Evolutionary conservation across 2,329 filamentous ascomycete genomes (phyloP), one percentile per base, ranked within the genome.

Genomic region (Ophiostoma montium): DNA sequence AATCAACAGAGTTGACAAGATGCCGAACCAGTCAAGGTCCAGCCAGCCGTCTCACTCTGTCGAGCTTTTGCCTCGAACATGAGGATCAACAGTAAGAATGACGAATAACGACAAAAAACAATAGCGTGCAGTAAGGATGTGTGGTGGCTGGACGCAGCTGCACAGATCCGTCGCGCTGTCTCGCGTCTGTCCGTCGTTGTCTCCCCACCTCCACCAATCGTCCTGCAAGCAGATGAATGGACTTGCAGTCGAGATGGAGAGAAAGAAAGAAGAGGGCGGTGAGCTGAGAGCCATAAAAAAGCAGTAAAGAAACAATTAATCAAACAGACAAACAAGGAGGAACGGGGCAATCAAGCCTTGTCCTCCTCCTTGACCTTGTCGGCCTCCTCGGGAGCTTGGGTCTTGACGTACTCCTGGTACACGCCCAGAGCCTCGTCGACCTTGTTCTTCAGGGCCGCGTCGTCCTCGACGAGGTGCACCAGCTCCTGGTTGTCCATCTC

Each of bases 401-500:
- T 80, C 81, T 96, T 96, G 71, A 96, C 83, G 68, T 98, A 98
- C 69, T 98, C 92, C 63, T 98, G 88, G 67, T 96, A 98, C 60
- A 98, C 92, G 59, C 79, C 86, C 64, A 98, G 84, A 57, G 92
- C 92, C 74, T 98, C 92, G 53, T 95, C 87, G 53, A 98, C 92
- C 83, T 98, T 98, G 67, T 82, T 79, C 65, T 87, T 86, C 52
- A 98, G 83, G 64, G 89, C 86, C 59, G 72, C 70, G 44, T 95
- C 88, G 62, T 96, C 88, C 64, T 90, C 86, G 58, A 94, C 87
- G 86, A 98, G 78, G 70, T 86, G 86, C 63, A 98, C 77, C 60
- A 98, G 75, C 74, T 98, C 92, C 51, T 75, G 66, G 70, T 96
- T 96, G 62, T 96, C 92, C 92, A 98, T 98, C 78, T 98, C 92